phyloP scores from a whole-genome alignment of 768 basidiomycete species.

The Tulasnella sp. region DNA sequence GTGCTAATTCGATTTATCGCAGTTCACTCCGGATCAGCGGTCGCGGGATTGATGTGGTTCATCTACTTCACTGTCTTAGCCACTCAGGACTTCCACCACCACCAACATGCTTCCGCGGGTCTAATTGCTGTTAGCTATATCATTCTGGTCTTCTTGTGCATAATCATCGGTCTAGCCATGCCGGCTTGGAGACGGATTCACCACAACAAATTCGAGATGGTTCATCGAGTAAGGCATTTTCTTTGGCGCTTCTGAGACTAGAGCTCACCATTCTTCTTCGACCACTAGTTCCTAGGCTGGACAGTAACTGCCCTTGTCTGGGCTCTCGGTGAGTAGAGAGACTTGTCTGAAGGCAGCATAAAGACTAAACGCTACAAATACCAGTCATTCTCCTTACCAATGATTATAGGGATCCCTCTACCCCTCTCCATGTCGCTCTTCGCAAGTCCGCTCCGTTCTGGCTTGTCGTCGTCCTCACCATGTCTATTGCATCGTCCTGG shows the following conservation, averaged over 20 bases:
- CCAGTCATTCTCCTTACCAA: conserved; percentile 44
- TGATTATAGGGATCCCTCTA: conserved; percentile 35
- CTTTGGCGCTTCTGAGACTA: background rate
- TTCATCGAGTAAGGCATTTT: conserved; percentile 33
- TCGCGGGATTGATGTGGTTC: conserved; percentile 18
- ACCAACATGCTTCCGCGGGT: conserved; percentile 9
- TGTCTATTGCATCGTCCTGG: conserved; percentile 54
- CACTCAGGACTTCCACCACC: conserved; percentile 1
- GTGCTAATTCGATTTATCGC: background rate
- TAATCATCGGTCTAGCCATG: conserved; percentile 43
- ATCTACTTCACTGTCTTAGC: conserved; percentile 17
- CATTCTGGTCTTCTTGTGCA: conserved; percentile 39
- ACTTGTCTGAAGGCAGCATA: too few relatives aligned
- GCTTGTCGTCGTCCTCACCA: conserved; percentile 42
- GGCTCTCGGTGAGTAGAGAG: too few relatives aligned
- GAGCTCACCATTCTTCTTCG: background rate
- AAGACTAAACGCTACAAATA: too few relatives aligned
- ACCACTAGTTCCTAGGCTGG: conserved; percentile 41
- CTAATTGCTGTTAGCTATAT: conserved; percentile 18
- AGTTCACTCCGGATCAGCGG: conserved; percentile 18
- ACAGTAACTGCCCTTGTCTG: conserved; percentile 42
- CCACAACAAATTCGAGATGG: conserved; percentile 45
- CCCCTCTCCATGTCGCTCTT: conserved; percentile 36
- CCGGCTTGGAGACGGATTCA: conserved; percentile 38
- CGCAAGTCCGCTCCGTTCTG: conserved; percentile 42